A percentile compares a stretch with the other conserved stretches of the same genome.
Evolutionary conservation across 768 basidiomycete species (phyloP).

Genomic region (Lactarius tabidus): DNA sequence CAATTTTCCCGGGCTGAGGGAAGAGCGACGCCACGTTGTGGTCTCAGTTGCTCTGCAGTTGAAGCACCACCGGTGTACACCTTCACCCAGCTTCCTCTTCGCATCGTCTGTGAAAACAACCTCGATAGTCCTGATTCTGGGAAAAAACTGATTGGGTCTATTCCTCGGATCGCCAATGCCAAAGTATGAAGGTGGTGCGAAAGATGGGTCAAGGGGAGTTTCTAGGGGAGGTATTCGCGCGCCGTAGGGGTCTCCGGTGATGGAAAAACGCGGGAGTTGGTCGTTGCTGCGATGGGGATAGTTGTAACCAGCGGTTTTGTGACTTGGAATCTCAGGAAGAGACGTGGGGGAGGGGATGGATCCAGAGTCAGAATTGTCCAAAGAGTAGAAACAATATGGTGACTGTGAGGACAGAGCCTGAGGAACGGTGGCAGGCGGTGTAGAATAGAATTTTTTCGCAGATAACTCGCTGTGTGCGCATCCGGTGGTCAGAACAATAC

Average conservation of each 20-base stretch:
- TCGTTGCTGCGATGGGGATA: not conserved
- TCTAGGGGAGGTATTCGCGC: not conserved
- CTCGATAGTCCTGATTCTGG: not conserved
- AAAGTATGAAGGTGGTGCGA: not conserved
- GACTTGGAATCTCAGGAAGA: not conserved
- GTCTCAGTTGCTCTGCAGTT: slow-evolving; percentile 82
- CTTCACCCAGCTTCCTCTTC: slow-evolving; percentile 69
- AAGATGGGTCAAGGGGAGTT: not conserved
- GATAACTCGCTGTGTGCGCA: not conserved
- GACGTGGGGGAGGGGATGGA: not conserved
- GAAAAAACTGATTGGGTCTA: not conserved
- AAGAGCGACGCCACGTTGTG: slow-evolving; percentile 72
- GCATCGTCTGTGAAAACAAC: slow-evolving; percentile 62
- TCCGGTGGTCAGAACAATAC: not conserved
- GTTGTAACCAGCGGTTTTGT: not conserved
- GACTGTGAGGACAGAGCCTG: not conserved
- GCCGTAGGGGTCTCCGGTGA: not conserved
- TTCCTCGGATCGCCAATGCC: not conserved
- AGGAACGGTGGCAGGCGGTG: not conserved
- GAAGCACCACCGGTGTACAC: slow-evolving; percentile 70
- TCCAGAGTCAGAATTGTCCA: slow-evolving; percentile 1
- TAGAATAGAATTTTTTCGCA: not conserved
- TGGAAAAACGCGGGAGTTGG: not conserved
- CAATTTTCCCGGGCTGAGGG: slow-evolving; percentile 75
- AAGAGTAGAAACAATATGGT: not conserved